phyloP scores from a whole-genome alignment of 2,329 filamentous ascomycete genomes.

The Venturia aucupariae region DNA sequence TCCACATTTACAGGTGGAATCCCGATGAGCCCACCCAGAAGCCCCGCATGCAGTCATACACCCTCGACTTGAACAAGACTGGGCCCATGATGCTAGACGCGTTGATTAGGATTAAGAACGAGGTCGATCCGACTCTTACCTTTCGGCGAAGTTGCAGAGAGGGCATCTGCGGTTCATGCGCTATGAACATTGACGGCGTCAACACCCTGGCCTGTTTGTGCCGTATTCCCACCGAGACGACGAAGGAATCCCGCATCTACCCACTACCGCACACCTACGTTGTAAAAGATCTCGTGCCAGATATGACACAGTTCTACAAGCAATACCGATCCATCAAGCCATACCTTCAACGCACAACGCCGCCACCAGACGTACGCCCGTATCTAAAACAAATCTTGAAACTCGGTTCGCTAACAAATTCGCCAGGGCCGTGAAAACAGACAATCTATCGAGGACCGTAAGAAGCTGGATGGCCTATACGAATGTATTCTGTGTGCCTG shows the following conservation, averaged over 20 bases:
- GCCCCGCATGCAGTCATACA: slow-evolving; percentile 91
- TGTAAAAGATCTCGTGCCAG: slow-evolving; percentile 96
- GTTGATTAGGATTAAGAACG: slow-evolving; percentile 97
- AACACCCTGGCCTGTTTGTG: slow-evolving; percentile 97
- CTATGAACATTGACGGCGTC: slow-evolving; percentile 99
- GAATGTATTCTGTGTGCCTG: slow-evolving; percentile 99
- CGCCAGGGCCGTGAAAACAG: slow-evolving; percentile 79
- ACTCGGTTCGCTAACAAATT: not conserved
- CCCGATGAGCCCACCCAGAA: slow-evolving; percentile 87
- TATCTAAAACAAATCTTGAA: not conserved
- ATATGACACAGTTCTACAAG: slow-evolving; percentile 99
- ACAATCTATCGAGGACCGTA: slow-evolving; percentile 83
- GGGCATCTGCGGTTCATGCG: slow-evolving; percentile 96
- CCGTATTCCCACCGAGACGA: slow-evolving; percentile 80
- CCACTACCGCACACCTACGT: slow-evolving; percentile 97
- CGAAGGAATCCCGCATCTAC: slow-evolving; percentile 85
- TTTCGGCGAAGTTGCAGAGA: slow-evolving; percentile 95
- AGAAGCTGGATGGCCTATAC: slow-evolving; percentile 95
- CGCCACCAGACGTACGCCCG: slow-evolving; percentile 65
- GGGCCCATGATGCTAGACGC: slow-evolving; percentile 98
- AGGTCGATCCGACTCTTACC: slow-evolving; percentile 90
- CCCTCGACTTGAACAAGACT: slow-evolving; percentile 95
- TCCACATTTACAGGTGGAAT: slow-evolving; percentile 99
- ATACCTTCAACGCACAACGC: slow-evolving; percentile 85
- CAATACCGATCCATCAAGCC: slow-evolving; percentile 99